Base-by-base conservation (phyloP, 768 basidiomycete species). In the Daedaleopsis sinensis region DNA sequence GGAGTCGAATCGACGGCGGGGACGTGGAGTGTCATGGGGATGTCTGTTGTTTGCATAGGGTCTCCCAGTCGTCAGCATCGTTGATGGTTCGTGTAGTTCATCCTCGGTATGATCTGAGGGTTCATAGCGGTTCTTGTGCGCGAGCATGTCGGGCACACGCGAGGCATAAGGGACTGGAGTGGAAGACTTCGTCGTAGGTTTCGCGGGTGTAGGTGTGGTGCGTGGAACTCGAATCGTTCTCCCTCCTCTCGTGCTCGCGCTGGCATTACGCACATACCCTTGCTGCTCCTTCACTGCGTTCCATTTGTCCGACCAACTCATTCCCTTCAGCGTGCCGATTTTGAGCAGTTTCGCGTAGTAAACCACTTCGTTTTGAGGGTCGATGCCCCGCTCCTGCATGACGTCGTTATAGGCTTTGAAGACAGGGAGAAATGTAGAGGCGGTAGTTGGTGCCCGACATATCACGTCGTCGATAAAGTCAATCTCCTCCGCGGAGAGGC, bases 401-500 rank as follows among this genome's bases (percentile, higher is more conserved):
- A 93, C 83, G 58, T 90, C 87, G 68, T 88, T 91, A 74, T 95
- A 94, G 0, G 92, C 89, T 70, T 90, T 92, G 79, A 93, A 87
- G n/a, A 93, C 83, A 5, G 84, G 82, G 42, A 91, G 79, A 68
- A 94, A 94, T 0, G 89, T 89, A 5, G 89, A 89, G 16, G 91
- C 88, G 10, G 80, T 76, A 9, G 84, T 77, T 6, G 87, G 81
- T 46, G 89, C 91, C 55, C 88, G 85, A 59, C 77, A 70, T 27
- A 95, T 84, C 13, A 95, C 89, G 23, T 84, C 83, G 64, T 94
- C 89, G 48, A 95, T 78, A 65, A 94, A 81, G 49, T 84, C 80
- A 63, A 93, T 79, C 68, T 94, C 90, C 48, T 71, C 70, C 7
- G 67, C 58, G 1, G 73, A 67, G 38, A 76, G 71, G 11, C 61